These are phyloP conservation scores for Naganishia albida DNA, from an alignment of 1,284 basidiomycete species.

Conservation along the genomic window DNA sequence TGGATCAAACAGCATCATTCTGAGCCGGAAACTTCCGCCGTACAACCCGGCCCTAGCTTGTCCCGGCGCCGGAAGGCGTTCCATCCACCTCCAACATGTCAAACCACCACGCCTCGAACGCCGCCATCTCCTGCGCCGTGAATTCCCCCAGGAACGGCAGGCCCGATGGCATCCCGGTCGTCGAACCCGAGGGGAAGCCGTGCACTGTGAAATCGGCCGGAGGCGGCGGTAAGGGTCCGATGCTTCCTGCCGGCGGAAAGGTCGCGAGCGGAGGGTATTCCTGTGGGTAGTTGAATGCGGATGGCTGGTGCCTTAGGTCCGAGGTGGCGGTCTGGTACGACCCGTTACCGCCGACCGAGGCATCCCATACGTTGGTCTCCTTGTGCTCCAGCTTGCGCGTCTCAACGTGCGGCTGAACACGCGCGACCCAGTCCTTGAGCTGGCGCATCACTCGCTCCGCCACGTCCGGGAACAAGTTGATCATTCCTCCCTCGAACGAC, in stretches of 20 bases:
- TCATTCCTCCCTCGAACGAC: slow-evolving; percentile 9
- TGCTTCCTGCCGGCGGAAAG: neutral
- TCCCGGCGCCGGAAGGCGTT: neutral
- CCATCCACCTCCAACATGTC: slow-evolving; percentile 19
- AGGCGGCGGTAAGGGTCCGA: neutral
- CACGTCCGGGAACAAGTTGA: neutral
- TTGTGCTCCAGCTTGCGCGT: neutral
- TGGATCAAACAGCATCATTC: neutral
- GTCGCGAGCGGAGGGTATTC: neutral
- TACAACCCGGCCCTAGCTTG: neutral
- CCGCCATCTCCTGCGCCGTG: slow-evolving; percentile 15
- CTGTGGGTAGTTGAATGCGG: neutral
- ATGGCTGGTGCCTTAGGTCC: neutral
- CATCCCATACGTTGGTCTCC: neutral
- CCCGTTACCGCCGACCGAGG: neutral
- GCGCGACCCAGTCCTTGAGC: neutral
- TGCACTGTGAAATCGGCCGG: too few relatives aligned
- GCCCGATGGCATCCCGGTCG: neutral
- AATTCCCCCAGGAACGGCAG: slow-evolving; percentile 14
- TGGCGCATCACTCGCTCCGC: neutral
- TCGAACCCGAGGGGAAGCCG: neutral
- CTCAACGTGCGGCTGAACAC: neutral
- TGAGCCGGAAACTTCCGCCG: neutral
- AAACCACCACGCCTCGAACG: slow-evolving; percentile 28
- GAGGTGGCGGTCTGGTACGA: neutral